Conservation (phyloP, 1,284 basidiomycete species). For the Amylostereum chailletii region DNA sequence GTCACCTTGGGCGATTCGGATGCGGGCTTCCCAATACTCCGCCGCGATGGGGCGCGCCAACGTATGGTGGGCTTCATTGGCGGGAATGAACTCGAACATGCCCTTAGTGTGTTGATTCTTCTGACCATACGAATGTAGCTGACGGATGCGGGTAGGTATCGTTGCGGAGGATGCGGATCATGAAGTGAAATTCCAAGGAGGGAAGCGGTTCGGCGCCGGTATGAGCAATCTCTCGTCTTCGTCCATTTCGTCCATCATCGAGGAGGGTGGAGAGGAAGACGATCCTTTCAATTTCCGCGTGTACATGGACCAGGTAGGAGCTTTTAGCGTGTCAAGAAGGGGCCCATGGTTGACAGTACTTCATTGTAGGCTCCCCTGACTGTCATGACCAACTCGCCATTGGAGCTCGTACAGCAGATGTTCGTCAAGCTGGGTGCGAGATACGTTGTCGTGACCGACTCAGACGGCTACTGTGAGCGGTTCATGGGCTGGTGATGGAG, state of each 20-base stretch:
- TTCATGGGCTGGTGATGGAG: background rate
- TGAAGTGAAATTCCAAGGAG: conserved; percentile 53
- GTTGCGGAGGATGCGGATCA: conserved; percentile 69
- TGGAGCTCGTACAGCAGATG: conserved; percentile 86
- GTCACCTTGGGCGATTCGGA: conserved; percentile 64
- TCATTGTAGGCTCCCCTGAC: conserved; percentile 70
- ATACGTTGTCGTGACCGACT: conserved; percentile 80
- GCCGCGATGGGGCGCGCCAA: conserved; percentile 34
- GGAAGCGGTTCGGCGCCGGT: conserved; percentile 29
- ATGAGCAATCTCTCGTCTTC: conserved; percentile 32
- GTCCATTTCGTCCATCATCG: conserved; percentile 52
- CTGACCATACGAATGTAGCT: background rate
- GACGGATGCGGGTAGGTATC: conserved; percentile 38
- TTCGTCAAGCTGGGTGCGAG: conserved; percentile 90
- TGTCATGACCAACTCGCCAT: conserved; percentile 73
- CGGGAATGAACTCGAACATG: conserved; percentile 88
- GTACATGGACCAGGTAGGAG: conserved; percentile 81
- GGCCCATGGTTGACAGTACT: background rate
- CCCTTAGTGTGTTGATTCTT: conserved; percentile 41
- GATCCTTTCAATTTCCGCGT: conserved; percentile 80
- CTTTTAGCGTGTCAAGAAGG: conserved; percentile 10
- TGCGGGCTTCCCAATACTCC: conserved; percentile 82
- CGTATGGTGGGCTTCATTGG: conserved; percentile 91
- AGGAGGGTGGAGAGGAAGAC: conserved; percentile 25
- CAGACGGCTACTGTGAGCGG: conserved; percentile 74